A percentile compares a stretch with the other conserved stretches of the same genome.
phyloP scores from a whole-genome alignment of 2,329 filamentous ascomycete genomes.

The Emericellopsis cladophorae region DNA sequence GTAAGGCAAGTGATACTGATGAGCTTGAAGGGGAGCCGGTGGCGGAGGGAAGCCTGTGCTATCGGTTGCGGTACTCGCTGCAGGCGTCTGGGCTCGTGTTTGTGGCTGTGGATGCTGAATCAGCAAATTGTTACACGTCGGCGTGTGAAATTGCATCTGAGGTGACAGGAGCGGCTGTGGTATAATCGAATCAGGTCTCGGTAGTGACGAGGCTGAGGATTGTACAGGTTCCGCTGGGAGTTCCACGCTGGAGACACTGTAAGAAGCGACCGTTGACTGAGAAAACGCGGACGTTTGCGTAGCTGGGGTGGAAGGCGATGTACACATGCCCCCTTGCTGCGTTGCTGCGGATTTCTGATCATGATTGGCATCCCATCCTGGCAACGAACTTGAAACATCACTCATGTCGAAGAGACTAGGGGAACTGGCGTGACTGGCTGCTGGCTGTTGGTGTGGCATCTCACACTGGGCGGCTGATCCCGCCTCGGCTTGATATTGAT shows the following conservation, averaged over 20 bases:
- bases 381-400: not conserved
- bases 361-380: not conserved
- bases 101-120: not conserved
- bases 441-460: not conserved
- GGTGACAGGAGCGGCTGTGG: not conserved
- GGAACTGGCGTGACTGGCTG: not conserved
- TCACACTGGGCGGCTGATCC: not conserved
- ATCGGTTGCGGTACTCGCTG: not conserved
- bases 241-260: too few relatives aligned
- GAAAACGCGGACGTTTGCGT: too few relatives aligned
- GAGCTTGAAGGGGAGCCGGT: not conserved
- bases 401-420: not conserved
- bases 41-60: not conserved
- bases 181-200: not conserved
- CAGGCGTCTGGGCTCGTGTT: not conserved
- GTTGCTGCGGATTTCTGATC: constrained; percentile 2
- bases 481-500: not conserved
- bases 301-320: too few relatives aligned
- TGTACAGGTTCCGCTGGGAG: constrained; percentile 14
- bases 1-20: not conserved
- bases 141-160: constrained; percentile 4
- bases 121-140: not conserved
- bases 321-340: too few relatives aligned
- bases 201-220: constrained; percentile 24
- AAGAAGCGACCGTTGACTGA: too few relatives aligned